Evolutionary conservation across 2,329 filamentous ascomycete species (phyloP), one percentile per base, ranked within the genome.

Genomic region (Ceratocystis albifundus): DNA sequence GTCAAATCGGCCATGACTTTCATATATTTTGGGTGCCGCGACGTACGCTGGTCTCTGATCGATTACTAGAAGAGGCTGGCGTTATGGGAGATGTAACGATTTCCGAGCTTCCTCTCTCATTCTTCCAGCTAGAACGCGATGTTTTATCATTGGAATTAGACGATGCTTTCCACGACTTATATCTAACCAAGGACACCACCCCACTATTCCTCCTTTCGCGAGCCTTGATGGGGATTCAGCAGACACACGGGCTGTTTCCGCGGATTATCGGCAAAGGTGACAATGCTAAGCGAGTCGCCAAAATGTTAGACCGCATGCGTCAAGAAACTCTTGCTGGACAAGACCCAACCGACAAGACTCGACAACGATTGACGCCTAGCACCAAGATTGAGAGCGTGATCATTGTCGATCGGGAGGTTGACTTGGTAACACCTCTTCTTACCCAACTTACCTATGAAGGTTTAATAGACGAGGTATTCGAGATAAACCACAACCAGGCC

Each of bases 401-500:
- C 71, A 88, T 99, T 68, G 91, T 99, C 66, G 94, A 99, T 75
- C 88, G 94, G 62, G 92, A 96, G 74, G 88, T 96, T 66, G 94
- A 99, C 74, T 91, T 94, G 72, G 90, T 93, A 17, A 96, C 94
- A 0, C 88, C 89, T 0, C 81, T 99, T 17, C 85, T 99, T 65
- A 97, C 93, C 0, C 94, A 99, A 74, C 79, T 99, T 69, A 99
- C 94, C 1, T 99, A 99, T 72, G 93, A 99, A 76, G 94, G 94
- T 2, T 80, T 99, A 30, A 88, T 99, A 65, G 95, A 99, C 72
- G 94, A 99, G 74, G 82, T 94, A 17, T 95, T 96, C 73, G 87
- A 88, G 41, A 96, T 99, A 69, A 85, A 89, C 70, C 88, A 96
- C 73, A 97, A 95, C 72, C 91, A 96, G 74, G 87, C 90, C 46